Conservation (phyloP, 192 early-diverging fungal genomes). For the Rhizophagus prolifer region DNA sequence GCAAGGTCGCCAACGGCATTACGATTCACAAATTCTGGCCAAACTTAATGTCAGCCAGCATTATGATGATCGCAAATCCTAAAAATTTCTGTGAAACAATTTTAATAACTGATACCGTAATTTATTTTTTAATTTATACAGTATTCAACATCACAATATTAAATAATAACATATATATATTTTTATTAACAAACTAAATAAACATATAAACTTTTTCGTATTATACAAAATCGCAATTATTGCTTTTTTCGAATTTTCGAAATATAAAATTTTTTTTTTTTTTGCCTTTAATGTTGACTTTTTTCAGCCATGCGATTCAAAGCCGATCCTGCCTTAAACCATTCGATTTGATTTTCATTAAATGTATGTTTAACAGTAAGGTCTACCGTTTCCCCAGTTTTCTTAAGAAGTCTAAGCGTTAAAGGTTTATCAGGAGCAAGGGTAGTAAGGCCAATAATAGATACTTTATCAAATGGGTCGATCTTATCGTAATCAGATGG, state of each 20-base stretch:
- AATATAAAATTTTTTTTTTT: neutral
- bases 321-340: slow-evolving; percentile 96
- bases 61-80: too few relatives aligned
- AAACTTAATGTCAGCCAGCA: too few relatives aligned
- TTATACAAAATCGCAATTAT: neutral
- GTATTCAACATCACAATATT: too few relatives aligned
- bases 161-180: too few relatives aligned
- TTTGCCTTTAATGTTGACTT: neutral
- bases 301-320: slow-evolving; percentile 78
- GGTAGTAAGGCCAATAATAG: slow-evolving; percentile 80
- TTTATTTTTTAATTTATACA: too few relatives aligned
- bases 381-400: slow-evolving; percentile 72
- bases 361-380: slow-evolving; percentile 95
- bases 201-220: neutral
- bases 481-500: slow-evolving; percentile 94
- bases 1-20: too few relatives aligned
- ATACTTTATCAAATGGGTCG: slow-evolving; percentile 80
- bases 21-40: too few relatives aligned
- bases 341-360: slow-evolving; percentile 97
- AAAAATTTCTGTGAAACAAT: too few relatives aligned
- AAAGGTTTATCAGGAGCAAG: slow-evolving; percentile 84
- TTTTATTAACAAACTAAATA: too few relatives aligned
- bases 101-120: too few relatives aligned
- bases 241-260: neutral
- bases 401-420: slow-evolving; percentile 82